phyloP scores from a whole-genome alignment of 2,329 filamentous ascomycete genomes.

The Diaporthe sp. region DNA sequence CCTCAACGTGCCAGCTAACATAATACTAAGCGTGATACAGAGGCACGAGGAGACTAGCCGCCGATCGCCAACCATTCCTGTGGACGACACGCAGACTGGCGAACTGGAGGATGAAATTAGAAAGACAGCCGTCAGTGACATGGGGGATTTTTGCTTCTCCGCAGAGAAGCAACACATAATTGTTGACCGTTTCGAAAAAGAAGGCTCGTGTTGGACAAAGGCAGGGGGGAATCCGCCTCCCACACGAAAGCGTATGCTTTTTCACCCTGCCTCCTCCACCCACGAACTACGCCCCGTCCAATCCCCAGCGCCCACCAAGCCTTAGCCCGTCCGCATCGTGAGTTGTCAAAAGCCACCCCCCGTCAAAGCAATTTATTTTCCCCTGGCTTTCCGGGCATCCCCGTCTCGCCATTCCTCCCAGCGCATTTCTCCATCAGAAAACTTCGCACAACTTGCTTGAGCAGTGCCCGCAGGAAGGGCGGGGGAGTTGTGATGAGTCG shows the following conservation, averaged over 20 bases:
- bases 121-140: constrained; percentile 6
- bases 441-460: neutral
- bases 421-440: constrained; percentile 15
- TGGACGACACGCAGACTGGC: neutral
- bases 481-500: constrained; percentile 9
- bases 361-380: constrained; percentile 17
- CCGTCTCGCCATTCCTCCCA: neutral
- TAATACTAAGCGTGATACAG: neutral
- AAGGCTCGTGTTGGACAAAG: constrained; percentile 5
- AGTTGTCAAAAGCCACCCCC: constrained; percentile 25
- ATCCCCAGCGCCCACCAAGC: constrained; percentile 19
- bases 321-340: constrained; percentile 27
- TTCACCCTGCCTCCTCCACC: constrained; percentile 18
- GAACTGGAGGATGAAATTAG: neutral
- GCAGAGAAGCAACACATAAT: neutral
- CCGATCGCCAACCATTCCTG: neutral
- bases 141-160: neutral
- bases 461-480: neutral
- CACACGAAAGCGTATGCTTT: neutral
- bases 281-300: neutral
- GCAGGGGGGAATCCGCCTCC: neutral
- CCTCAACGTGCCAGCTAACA: neutral
- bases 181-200: constrained; percentile 13
- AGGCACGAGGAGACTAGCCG: neutral
- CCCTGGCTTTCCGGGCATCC: neutral